Conservation (phyloP, 2,329 filamentous ascomycete species). For the Xylaria sp. region DNA sequence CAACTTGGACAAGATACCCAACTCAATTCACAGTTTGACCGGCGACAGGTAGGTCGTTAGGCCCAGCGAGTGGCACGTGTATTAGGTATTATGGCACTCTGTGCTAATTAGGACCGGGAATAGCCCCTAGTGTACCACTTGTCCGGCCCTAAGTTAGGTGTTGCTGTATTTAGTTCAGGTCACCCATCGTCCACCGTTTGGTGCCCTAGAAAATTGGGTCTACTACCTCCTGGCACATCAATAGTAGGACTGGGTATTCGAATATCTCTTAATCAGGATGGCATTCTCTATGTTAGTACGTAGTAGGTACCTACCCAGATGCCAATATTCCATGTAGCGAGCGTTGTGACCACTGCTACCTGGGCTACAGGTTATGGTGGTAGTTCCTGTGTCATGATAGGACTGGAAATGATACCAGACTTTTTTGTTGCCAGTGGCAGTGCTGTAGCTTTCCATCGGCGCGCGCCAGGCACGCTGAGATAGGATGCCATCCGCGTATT, state of each 20-base stretch:
- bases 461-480: not conserved
- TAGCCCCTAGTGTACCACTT: constrained; percentile 1
- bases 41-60: not conserved
- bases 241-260: not conserved
- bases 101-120: constrained; percentile 11
- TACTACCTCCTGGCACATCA: not conserved
- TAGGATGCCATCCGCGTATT: constrained; percentile 19
- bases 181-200: not conserved
- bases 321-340: not conserved
- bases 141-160: constrained; percentile 8
- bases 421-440: constrained; percentile 7
- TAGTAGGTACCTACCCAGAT: not conserved
- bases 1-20: not conserved
- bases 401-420: constrained; percentile 3
- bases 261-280: not conserved
- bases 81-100: constrained; percentile 12
- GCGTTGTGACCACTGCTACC: constrained; percentile 3
- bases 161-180: constrained; percentile 16
- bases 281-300: not conserved
- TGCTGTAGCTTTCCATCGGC: constrained; percentile 1
- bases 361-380: not conserved
- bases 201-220: not conserved
- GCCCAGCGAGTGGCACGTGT: not conserved
- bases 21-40: not conserved
- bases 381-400: not conserved